These are phyloP conservation scores for Knufia fluminis DNA, from an alignment of 2,329 filamentous ascomycete species.

Conservation along the genomic window DNA sequence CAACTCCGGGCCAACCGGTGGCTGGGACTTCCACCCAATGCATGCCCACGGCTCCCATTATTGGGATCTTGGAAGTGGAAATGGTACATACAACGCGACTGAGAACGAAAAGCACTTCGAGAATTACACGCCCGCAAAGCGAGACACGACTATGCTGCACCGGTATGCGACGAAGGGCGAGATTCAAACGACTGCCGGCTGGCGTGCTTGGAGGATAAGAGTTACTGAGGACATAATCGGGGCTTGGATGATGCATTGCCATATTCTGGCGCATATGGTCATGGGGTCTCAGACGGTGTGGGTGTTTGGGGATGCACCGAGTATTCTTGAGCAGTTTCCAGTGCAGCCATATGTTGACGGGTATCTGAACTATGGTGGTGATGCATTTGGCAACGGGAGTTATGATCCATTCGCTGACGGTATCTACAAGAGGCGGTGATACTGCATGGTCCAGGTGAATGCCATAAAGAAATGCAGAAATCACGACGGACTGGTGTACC, in stretches of 20 bases:
- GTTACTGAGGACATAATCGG: no score
- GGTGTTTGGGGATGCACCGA: neutral
- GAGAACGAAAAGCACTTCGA: no score
- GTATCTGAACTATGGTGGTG: constrained; percentile 21
- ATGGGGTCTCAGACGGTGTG: neutral
- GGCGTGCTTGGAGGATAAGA: no score
- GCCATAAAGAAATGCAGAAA: neutral
- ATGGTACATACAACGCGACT: no score
- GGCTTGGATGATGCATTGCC: neutral
- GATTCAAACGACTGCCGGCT: no score
- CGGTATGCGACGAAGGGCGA: no score
- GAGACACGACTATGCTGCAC: no score
- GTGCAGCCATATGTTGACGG: neutral
- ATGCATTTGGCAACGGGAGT: constrained; percentile 32
- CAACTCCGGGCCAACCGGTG: no score
- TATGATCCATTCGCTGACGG: constrained; percentile 17
- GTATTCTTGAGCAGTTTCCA: neutral
- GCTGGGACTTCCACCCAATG: no score
- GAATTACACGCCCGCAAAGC: no score
- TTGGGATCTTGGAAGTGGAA: no score
- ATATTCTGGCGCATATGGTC: neutral
- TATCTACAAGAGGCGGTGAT: neutral
- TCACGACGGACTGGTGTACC: neutral
- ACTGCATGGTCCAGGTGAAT: neutral
- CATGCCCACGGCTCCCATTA: no score